Percentiles rank a stretch among this genome's conserved stretches.
These are phyloP conservation scores for Santalum album DNA, from an alignment of 164 flowering plant species.

Conservation along the genomic window DNA sequence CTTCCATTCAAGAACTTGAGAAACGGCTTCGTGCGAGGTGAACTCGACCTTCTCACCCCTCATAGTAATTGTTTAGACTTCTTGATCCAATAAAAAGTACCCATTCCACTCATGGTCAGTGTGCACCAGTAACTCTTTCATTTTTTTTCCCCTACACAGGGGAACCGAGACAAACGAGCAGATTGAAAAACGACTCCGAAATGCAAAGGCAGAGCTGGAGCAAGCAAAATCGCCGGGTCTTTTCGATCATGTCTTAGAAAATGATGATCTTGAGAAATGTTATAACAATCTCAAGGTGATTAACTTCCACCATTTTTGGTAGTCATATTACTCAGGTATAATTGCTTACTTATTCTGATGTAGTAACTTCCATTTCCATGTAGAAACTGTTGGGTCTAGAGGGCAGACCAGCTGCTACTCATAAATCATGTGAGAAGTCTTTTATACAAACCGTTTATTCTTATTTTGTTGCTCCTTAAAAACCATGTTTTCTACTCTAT, in stretches of 20 bases:
- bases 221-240: slow-evolving; percentile 59
- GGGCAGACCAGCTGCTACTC: slow-evolving; percentile 14
- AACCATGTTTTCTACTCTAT: neutral
- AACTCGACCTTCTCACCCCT: too few relatives aligned
- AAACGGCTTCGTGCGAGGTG: slow-evolving; percentile 90
- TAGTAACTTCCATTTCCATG: slow-evolving; percentile 9
- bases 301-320: neutral
- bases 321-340: too few relatives aligned
- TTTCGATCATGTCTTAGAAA: slow-evolving; percentile 73
- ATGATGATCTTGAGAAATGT: slow-evolving; percentile 73
- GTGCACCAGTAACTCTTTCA: too few relatives aligned
- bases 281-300: slow-evolving; percentile 74
- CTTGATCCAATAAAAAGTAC: too few relatives aligned
- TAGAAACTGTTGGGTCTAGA: slow-evolving; percentile 64
- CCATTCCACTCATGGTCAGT: too few relatives aligned
- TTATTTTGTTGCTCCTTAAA: neutral
- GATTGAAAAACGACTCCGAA: slow-evolving; percentile 69
- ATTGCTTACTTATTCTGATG: slow-evolving; percentile 8
- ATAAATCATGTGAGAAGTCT: slow-evolving; percentile 34
- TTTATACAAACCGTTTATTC: neutral
- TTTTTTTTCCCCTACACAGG: slow-evolving; percentile 27
- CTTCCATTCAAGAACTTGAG: slow-evolving; percentile 85
- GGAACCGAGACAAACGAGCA: slow-evolving; percentile 94
- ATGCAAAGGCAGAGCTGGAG: slow-evolving; percentile 76
- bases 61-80: too few relatives aligned